Percentiles rank a stretch among this genome's conserved stretches.
Evolutionary conservation across 768 basidiomycete species (phyloP).

Genomic region (Rhodotorula toruloides): DNA sequence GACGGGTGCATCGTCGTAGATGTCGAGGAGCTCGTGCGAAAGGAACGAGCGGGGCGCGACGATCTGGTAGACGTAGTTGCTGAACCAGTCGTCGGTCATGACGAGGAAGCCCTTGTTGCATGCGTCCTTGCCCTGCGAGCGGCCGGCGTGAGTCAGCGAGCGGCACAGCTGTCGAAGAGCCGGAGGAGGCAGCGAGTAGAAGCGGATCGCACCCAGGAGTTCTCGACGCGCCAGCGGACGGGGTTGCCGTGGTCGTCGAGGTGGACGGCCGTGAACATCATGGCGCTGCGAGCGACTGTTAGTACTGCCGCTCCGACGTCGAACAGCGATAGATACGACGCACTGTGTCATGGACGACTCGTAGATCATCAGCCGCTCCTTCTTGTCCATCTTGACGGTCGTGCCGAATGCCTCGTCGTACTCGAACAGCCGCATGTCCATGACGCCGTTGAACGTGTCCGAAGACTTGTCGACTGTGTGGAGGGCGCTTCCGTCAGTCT

Average conservation of each 20-base stretch:
- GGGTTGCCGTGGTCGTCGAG: constrained; percentile 67
- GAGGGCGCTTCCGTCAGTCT: too few species aligned
- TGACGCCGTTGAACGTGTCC: constrained; percentile 64
- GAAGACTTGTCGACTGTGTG: constrained; percentile 69
- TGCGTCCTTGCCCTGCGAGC: constrained; percentile 58
- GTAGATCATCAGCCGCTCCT: constrained; percentile 69
- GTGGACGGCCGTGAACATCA: constrained; percentile 91
- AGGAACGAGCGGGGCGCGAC: constrained; percentile 77
- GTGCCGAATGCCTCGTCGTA: constrained; percentile 74
- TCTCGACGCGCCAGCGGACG: constrained; percentile 90
- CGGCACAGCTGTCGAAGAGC: not conserved
- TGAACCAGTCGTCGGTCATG: constrained; percentile 86
- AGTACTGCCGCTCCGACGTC: too few species aligned
- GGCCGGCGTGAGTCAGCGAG: too few species aligned
- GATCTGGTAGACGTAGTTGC: constrained; percentile 63
- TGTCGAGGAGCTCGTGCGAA: constrained; percentile 68
- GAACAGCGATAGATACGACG: not conserved
- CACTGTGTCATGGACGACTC: constrained; percentile 89
- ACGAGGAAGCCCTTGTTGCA: constrained; percentile 75
- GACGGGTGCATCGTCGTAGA: constrained; percentile 58
- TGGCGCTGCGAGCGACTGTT: constrained; percentile 44
- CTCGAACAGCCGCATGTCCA: constrained; percentile 60
- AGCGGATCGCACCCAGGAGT: constrained; percentile 80
- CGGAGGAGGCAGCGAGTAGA: not conserved
- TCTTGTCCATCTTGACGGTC: constrained; percentile 70